Percentiles rank a stretch among this genome's conserved stretches.
phyloP scores from a whole-genome alignment of 257 asterid species.

The Fraxinus anomala region DNA sequence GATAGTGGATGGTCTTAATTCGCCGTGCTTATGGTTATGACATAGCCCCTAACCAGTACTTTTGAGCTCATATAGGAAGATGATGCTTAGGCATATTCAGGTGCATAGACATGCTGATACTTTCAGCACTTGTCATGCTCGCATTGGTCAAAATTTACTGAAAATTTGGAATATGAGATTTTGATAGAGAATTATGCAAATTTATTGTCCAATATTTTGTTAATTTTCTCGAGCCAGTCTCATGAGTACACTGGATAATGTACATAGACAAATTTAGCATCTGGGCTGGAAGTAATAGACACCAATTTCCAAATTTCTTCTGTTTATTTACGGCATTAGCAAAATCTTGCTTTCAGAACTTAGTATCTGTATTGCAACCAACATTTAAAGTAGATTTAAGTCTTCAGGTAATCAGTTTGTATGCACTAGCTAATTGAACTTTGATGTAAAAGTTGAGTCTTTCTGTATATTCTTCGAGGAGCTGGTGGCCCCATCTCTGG shows the following conservation, averaged over 20 bases:
- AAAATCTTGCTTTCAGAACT: not conserved
- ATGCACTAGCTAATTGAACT: slow-evolving; percentile 1
- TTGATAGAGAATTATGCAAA: not conserved
- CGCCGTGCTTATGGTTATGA: not conserved
- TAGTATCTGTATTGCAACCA: not conserved
- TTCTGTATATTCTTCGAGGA: not conserved
- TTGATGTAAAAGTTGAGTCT: not conserved
- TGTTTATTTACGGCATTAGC: not conserved
- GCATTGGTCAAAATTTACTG: not conserved
- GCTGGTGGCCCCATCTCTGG: not conserved
- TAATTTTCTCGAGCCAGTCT: not conserved
- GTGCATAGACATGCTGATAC: not conserved
- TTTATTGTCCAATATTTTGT: not conserved
- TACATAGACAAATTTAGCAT: not conserved
- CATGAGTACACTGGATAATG: not conserved
- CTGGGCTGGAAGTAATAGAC: not conserved
- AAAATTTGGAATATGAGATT: not conserved
- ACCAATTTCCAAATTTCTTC: not conserved
- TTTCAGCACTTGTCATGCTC: not conserved
- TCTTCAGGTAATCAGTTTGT: not conserved
- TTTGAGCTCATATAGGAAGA: not conserved
- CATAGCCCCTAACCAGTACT: not conserved
- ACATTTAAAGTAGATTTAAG: not conserved
- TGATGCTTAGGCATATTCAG: not conserved
- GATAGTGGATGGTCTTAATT: not conserved